These are phyloP conservation scores for Saccharomycopsis lassenensis DNA, from an alignment of 805 yeast genomes.

Conservation along the genomic window DNA sequence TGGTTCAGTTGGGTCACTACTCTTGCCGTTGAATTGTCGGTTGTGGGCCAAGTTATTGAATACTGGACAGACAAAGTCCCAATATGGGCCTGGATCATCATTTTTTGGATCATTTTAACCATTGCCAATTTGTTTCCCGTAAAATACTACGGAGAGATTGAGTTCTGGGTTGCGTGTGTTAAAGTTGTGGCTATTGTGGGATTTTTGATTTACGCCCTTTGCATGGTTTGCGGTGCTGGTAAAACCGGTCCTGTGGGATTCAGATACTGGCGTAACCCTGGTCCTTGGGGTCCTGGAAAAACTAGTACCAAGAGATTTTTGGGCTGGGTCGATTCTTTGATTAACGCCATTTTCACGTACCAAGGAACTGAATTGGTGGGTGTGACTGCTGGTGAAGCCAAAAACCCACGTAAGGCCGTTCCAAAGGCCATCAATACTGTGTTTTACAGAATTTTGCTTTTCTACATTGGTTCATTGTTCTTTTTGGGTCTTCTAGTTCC, in stretches of 20 bases:
- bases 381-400: constrained; percentile 49
- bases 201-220: constrained; percentile 40
- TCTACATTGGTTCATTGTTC: constrained; percentile 49
- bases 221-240: constrained; percentile 49
- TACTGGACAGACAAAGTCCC: constrained; percentile 47
- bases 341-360: constrained; percentile 47
- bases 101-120: constrained; percentile 38
- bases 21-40: constrained; percentile 49
- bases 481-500: constrained; percentile 60
- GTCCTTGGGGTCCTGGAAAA: constrained; percentile 56
- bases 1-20: constrained; percentile 70
- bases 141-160: constrained; percentile 43
- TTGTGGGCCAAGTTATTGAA: constrained; percentile 43
- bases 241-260: constrained; percentile 48
- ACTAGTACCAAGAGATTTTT: constrained; percentile 35
- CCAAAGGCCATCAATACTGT: constrained; percentile 61
- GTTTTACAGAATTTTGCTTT: constrained; percentile 47
- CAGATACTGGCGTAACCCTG: constrained; percentile 57
- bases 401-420: constrained; percentile 56
- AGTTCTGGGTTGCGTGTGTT: constrained; percentile 44
- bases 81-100: constrained; percentile 50
- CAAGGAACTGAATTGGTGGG: constrained; percentile 53
- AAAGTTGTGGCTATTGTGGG: constrained; percentile 47
- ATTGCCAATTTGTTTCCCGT: constrained; percentile 42
- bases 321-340: constrained; percentile 41